phyloP scores from a whole-genome alignment of 2,329 filamentous ascomycete genomes.

The Neonectria sp. region DNA sequence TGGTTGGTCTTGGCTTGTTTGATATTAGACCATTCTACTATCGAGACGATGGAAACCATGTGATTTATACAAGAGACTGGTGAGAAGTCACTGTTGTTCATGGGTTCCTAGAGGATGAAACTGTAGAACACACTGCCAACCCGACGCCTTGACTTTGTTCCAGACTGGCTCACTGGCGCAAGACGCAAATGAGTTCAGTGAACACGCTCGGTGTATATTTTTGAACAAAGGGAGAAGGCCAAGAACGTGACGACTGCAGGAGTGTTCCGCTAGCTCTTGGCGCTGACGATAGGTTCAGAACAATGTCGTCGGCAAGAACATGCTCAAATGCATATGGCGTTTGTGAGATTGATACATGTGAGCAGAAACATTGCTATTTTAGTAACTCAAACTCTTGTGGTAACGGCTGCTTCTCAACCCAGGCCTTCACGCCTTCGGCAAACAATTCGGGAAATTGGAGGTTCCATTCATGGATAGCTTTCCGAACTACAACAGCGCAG shows the following conservation, averaged over 20 bases:
- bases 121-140: background rate
- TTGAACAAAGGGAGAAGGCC: background rate
- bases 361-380: background rate
- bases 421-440: slow-evolving; percentile 52
- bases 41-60: background rate
- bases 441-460: slow-evolving; percentile 55
- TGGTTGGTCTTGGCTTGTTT: background rate
- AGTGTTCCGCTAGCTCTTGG: background rate
- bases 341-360: too few relatives aligned
- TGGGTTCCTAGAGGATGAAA: background rate
- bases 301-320: background rate
- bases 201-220: background rate
- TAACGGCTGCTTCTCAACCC: slow-evolving; percentile 47
- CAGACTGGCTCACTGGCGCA: background rate
- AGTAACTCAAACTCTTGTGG: slow-evolving; percentile 36
- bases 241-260: background rate
- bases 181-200: background rate
- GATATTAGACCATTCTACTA: background rate
- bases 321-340: background rate
- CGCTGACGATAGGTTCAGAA: too few relatives aligned
- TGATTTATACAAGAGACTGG: background rate
- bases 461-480: slow-evolving; percentile 56
- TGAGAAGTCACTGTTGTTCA: background rate
- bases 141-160: background rate
- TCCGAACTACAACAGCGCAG: slow-evolving; percentile 48